Base-by-base conservation (phyloP, 2,329 filamentous ascomycete genomes). In the Pseudogymnoascus sp. region DNA sequence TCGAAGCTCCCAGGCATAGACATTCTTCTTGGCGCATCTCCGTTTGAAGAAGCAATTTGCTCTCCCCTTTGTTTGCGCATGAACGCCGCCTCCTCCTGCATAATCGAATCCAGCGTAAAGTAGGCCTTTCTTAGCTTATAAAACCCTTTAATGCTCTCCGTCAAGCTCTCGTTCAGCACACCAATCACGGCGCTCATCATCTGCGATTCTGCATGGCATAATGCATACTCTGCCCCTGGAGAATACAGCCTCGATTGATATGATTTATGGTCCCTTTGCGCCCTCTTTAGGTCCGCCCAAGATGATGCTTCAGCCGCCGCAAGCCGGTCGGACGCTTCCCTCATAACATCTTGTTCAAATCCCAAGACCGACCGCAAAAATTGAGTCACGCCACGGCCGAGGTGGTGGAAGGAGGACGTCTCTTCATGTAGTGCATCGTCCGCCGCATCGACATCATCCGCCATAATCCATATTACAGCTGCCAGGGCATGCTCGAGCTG, bases 111-210 rank as follows among this genome's bases (percentile, higher is more conserved):
- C 3, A 99, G 79, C 0, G 91, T 88, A 40, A 91, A 78, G 71
- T 90, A 97, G 0, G 93, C 93, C 73, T 96, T 96, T 66, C 93
- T 83, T 69, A 97, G 76, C 75, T 95, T 96, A 73, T 96, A 96
- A 72, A 97, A 97, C 5, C 91, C 91, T 75, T 88, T 91, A 74
- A 97, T 84, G 14, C 87, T 91, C 74, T 97, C 95, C 0, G 93
- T 93, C 70, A 97, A 77, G 72, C 90, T 96, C 78, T 97, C 95
- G 68, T 96, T 96, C 69, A 97, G 78, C 14, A 97, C 90, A 0
- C 86, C 91, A 0, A 97, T 86, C 1, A 99, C 88, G 0, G 93
- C 93, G 63, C 85, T 84, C 88, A 97, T 96, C 66, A 97, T 81
- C 75, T 96, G 91, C 1, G 91, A 85, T 77, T 97, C 87, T 4